Base-by-base conservation (phyloP, 306 rosid genomes). In the Crotalaria pallida region DNA sequence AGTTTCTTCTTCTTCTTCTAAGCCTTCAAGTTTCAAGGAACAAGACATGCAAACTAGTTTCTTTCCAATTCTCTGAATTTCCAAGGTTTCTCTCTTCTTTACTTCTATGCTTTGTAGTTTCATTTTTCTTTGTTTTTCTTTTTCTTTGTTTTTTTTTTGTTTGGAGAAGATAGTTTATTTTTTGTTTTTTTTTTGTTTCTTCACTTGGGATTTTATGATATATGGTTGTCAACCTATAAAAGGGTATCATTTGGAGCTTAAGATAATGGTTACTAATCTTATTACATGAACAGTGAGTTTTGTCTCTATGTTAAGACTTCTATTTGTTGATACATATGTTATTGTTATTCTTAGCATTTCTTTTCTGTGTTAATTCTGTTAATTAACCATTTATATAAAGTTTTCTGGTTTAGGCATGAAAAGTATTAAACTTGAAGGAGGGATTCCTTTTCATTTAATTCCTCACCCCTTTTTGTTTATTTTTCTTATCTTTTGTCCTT, bases 1-100 rank as follows among this genome's bases (percentile, higher is more conserved):
- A 56, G 40, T 29, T 65, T 26, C 63, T 18, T 3, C 23, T 17
- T n/a, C 10, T 44, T 53, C 19, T 65, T 66, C 18, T n/a, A 41
- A 36, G 73, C 36, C 62, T 73, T 7, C 69, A 33, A 67, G 23
- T 45, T 69, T 77, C 67, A 31, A 29, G 24, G 26, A 66, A 61
- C 26, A 61, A 36, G 63, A 78, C 77, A 76, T 76, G 77, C 76
- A 78, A 70, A 47, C 23, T 60, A 64, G 12, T 65, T 60, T 64
- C 27, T 55, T 61, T 43, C 10, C 49, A 65, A 60, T 58, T 73
- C 26, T 24, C 57, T 64, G 29, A 48, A 34, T 58, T 69, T 61
- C 27, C 44, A 40, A 73, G 85, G 82, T 81, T 6, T 67, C 27
- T 49, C 34, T 67, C 17, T 56, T 47, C 22, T 12, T 27, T 7